These are phyloP conservation scores for Discostella stelligera DNA, from an alignment of 352 stramenopile species.

Conservation along the genomic window DNA sequence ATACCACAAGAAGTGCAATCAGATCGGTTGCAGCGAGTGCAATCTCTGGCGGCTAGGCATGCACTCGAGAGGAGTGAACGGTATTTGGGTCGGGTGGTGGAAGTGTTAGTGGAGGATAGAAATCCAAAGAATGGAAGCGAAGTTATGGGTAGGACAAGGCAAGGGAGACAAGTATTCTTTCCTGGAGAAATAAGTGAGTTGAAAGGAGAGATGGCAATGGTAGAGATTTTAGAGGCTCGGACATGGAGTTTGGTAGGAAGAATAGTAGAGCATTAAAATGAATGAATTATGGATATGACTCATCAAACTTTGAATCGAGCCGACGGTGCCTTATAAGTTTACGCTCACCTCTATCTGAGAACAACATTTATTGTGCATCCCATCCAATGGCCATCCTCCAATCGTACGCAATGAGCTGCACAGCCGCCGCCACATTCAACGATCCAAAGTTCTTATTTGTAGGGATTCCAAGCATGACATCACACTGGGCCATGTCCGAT, in stretches of 20 bases:
- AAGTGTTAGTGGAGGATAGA: constrained; percentile 86
- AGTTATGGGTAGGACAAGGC: constrained; percentile 84
- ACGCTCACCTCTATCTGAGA: too few relatives aligned
- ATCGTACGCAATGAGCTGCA: constrained; percentile 73
- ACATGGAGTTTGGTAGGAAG: constrained; percentile 71
- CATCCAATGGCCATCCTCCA: constrained; percentile 57
- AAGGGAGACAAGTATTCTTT: constrained; percentile 86
- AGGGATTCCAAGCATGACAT: constrained; percentile 59
- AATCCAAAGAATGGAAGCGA: constrained; percentile 81
- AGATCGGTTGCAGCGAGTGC: constrained; percentile 83
- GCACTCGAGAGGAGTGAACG: constrained; percentile 78
- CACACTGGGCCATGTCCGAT: constrained; percentile 48
- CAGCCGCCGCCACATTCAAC: constrained; percentile 63
- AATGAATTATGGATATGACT: too few relatives aligned
- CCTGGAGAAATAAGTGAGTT: constrained; percentile 84
- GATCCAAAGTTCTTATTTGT: constrained; percentile 63
- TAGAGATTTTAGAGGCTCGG: constrained; percentile 73
- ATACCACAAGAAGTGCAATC: constrained; percentile 84
- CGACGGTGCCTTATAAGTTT: too few relatives aligned
- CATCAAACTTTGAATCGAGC: too few relatives aligned
- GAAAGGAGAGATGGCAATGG: constrained; percentile 81
- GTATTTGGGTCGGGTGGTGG: constrained; percentile 81
- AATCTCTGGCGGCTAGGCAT: constrained; percentile 79
- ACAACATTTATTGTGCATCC: not conserved
- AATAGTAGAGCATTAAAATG: not conserved